These are phyloP conservation scores for Corchorus olitorius DNA, from an alignment of 345 rosid species.

Conservation along the genomic window DNA sequence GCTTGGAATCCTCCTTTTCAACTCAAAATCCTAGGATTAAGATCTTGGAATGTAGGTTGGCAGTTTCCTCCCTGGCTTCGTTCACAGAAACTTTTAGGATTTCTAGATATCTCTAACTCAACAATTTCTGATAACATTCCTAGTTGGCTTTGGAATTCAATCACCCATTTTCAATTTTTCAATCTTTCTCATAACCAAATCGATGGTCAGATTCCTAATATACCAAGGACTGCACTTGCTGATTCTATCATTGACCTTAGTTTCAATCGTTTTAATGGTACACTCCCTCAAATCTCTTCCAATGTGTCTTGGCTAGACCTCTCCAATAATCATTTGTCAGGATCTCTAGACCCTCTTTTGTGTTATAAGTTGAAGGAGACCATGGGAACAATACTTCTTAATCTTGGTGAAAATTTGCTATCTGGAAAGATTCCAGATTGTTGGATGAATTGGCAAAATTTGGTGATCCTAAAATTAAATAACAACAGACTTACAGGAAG, in stretches of 20 bases:
- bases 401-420: constrained; percentile 18
- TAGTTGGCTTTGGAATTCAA: constrained; percentile 10
- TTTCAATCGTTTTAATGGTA: constrained; percentile 25
- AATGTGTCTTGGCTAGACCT: constrained; percentile 16
- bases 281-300: constrained; percentile 24
- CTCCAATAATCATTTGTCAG: constrained; percentile 28
- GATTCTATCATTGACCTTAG: constrained; percentile 28
- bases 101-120: constrained; percentile 20
- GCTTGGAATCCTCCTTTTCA: constrained; percentile 5
- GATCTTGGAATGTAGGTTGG: neutral
- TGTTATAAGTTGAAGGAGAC: neutral
- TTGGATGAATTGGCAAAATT: neutral
- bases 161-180: neutral
- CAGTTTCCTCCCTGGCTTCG: constrained; percentile 7
- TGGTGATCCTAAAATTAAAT: constrained; percentile 2
- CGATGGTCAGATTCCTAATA: constrained; percentile 26
- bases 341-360: constrained; percentile 13
- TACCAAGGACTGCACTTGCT: neutral
- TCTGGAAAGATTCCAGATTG: constrained; percentile 13
- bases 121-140: neutral
- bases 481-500: constrained; percentile 22
- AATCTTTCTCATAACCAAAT: constrained; percentile 33
- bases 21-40: neutral
- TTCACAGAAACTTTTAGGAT: neutral
- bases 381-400: neutral